phyloP scores from a whole-genome alignment of 768 basidiomycete genomes.

The Auricularia heimuer region DNA sequence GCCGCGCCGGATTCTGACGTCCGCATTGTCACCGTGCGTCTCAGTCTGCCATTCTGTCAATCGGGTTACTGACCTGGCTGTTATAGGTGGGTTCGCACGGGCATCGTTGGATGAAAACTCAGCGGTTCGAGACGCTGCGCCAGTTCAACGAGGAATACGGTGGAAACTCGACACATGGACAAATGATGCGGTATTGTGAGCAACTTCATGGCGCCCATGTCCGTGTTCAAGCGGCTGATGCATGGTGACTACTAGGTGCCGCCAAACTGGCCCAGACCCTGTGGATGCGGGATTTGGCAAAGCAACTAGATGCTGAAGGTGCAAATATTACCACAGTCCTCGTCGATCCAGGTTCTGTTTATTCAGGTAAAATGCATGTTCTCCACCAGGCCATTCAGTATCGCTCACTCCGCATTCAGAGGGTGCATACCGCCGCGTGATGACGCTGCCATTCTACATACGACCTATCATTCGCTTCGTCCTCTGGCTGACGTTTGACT shows the following conservation, averaged over 20 bases:
- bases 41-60: neutral
- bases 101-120: neutral
- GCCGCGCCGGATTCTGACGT: conserved; percentile 9
- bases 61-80: neutral
- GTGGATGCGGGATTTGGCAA: neutral
- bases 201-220: neutral
- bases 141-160: neutral
- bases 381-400: neutral
- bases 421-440: neutral
- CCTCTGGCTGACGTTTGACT: conserved; percentile 13
- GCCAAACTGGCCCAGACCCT: neutral
- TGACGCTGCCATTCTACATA: neutral
- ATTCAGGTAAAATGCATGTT: neutral
- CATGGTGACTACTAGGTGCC: neutral
- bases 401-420: neutral
- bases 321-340: neutral
- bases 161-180: neutral
- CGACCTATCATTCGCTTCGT: conserved; percentile 14
- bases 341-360: neutral
- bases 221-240: neutral
- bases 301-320: neutral
- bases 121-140: neutral
- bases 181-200: neutral
- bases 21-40: conserved; percentile 8
- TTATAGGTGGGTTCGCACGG: neutral